Evolutionary conservation across 148 eudicot genomes (phyloP).

Genomic region (Nepenthes gracilis): DNA sequence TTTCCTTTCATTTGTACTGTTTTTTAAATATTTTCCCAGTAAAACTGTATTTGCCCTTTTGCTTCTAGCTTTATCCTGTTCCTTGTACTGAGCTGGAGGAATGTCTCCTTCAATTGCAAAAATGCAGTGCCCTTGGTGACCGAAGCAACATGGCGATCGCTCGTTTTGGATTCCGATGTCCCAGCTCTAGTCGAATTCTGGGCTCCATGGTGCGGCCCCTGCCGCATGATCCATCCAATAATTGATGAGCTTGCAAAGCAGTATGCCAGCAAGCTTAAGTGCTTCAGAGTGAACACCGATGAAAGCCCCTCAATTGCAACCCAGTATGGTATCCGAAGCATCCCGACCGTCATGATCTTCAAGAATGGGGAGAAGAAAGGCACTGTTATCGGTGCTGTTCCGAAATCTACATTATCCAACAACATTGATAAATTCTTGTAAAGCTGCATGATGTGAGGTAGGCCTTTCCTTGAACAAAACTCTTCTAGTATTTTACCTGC

Average conservation of each 20-base stretch:
- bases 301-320: slow-evolving; percentile 70
- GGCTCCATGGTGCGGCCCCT: slow-evolving; percentile 99
- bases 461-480: neutral
- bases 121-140: slow-evolving; percentile 53
- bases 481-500: neutral
- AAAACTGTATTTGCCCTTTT: too few species aligned
- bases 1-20: neutral
- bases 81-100: too few species aligned
- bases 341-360: slow-evolving; percentile 83
- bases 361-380: slow-evolving; percentile 93
- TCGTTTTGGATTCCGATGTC: slow-evolving; percentile 42
- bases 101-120: neutral
- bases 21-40: too few species aligned
- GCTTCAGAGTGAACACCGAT: slow-evolving; percentile 81
- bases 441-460: slow-evolving; percentile 2
- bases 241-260: slow-evolving; percentile 72
- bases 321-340: slow-evolving; percentile 76
- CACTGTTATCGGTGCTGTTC: slow-evolving; percentile 86
- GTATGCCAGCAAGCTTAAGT: slow-evolving; percentile 65
- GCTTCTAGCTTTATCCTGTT: too few species aligned
- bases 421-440: slow-evolving; percentile 82
- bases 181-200: slow-evolving; percentile 85
- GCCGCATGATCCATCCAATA: slow-evolving; percentile 79
- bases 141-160: slow-evolving; percentile 50
- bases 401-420: slow-evolving; percentile 54